Percentiles rank a stretch among this genome's conserved stretches.
Evolutionary conservation across 345 rosid genomes (phyloP).

Genomic region (Eucalyptus camaldulensis): DNA sequence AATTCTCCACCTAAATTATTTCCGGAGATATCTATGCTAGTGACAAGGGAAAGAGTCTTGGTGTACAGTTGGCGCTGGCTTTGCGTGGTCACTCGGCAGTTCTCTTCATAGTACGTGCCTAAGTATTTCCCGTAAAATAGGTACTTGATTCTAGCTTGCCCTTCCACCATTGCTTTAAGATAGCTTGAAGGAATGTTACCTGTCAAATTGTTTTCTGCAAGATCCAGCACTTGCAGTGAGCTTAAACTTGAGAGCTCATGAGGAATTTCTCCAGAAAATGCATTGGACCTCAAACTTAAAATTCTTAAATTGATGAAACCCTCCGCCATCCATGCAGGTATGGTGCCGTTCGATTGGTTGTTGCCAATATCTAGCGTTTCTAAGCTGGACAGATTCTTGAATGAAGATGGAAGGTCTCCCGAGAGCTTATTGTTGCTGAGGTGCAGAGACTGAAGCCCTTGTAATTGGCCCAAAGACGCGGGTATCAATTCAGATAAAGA

Average conservation of each 20-base stretch:
- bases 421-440: slow-evolving; percentile 8
- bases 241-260: too few relatives aligned
- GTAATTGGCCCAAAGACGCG: too few relatives aligned
- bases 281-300: too few relatives aligned
- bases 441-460: background rate
- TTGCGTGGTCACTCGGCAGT: background rate
- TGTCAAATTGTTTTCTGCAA: slow-evolving; percentile 20
- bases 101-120: slow-evolving; percentile 4
- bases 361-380: slow-evolving; percentile 23
- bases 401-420: slow-evolving; percentile 13
- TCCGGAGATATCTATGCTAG: too few relatives aligned
- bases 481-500: too few relatives aligned
- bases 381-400: slow-evolving; percentile 10
- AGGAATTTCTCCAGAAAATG: too few relatives aligned
- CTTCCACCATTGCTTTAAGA: slow-evolving; percentile 15
- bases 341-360: slow-evolving; percentile 12
- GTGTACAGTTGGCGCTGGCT: too few relatives aligned
- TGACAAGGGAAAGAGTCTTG: too few relatives aligned
- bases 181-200: slow-evolving; percentile 17
- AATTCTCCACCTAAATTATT: too few relatives aligned
- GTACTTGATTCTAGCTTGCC: background rate
- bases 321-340: slow-evolving; percentile 20
- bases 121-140: too few relatives aligned
- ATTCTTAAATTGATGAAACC: background rate
- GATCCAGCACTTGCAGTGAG: slow-evolving; percentile 27